phyloP scores from a whole-genome alignment of 768 basidiomycete genomes.

The Trametes sanguinea region DNA sequence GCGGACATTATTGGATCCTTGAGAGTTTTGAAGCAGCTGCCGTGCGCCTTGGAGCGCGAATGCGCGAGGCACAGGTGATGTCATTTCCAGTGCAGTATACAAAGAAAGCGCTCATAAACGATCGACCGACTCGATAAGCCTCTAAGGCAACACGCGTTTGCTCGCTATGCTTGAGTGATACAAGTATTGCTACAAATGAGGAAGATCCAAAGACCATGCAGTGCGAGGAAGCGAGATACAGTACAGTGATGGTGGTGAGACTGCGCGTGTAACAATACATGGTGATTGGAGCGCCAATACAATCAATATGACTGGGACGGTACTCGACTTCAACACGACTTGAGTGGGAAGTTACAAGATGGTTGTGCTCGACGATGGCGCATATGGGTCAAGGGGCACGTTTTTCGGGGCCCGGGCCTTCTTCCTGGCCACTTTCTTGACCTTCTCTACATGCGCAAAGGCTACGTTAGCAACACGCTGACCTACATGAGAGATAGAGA shows the following conservation, averaged over 20 bases:
- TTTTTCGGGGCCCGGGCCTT: not conserved
- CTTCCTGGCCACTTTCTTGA: constrained; percentile 8
- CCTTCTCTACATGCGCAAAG: constrained; percentile 1
- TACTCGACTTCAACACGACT: too few relatives aligned
- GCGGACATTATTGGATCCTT: not conserved
- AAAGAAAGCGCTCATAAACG: not conserved
- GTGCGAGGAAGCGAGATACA: too few relatives aligned
- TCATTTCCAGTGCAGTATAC: not conserved
- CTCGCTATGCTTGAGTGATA: too few relatives aligned
- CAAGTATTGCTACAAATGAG: too few relatives aligned
- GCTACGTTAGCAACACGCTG: not conserved
- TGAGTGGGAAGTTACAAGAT: not conserved
- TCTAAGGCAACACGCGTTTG: too few relatives aligned
- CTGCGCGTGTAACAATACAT: too few relatives aligned
- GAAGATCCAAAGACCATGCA: too few relatives aligned
- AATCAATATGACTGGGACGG: too few relatives aligned
- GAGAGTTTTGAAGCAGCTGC: not conserved
- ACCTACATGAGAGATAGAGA: not conserved
- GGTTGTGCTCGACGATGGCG: constrained; percentile 17
- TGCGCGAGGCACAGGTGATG: constrained; percentile 16
- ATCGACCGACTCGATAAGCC: not conserved
- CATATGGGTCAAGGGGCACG: constrained; percentile 15
- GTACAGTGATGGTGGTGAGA: too few relatives aligned
- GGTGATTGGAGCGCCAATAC: too few relatives aligned
- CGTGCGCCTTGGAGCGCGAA: constrained; percentile 19